Base-by-base conservation (phyloP, 768 basidiomycete species). In the Cyclocybe aegerita region DNA sequence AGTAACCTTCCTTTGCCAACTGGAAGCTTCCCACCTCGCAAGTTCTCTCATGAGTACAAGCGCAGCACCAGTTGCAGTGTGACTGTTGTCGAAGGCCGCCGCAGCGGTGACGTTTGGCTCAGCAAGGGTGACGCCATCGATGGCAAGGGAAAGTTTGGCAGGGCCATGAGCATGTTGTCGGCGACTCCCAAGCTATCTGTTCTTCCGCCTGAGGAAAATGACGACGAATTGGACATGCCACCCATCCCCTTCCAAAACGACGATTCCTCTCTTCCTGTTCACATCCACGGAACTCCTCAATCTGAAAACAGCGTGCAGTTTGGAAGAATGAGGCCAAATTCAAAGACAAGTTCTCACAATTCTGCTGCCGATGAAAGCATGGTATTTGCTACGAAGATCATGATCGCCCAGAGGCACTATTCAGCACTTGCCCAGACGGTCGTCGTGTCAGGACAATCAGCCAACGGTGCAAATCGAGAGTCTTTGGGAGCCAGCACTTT, bases 31-130 rank as follows among this genome's bases (percentile, higher is more conserved):
- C 72, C 73, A 34, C 61, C 71, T 5, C 67, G 65, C 60, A 72
- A 66, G 54, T 78, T 72, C 65, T 78, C 79, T 6, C 74, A 77
- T 56, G 78, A 82, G 46, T 83, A 81, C 65, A 87, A 85, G 63
- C 79, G 80, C 48, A 85, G 83, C 64, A 80, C 76, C 41, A 82
- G 79, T 53, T 74, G 76, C 40, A 85, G 81, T 54, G 76, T 81
- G 43, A 87, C 84, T 14, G 80, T 87, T 36, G 81, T 88, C 15
- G 85, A 88, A 64, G 81, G 80, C 29, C 79, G 84, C 31, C 82
- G 84, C 41, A 86, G 85, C 56, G 84, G 85, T 17, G 87, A 89
- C 57, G 81, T 89, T 29, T 88, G 88, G 88, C 66, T 89, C 55
- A 64, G 79, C 9, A 85, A 84, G 47, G 85, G 86, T n/a, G 81